phyloP scores from a whole-genome alignment of 768 basidiomycete genomes.

The Lactifluus pinguis region DNA sequence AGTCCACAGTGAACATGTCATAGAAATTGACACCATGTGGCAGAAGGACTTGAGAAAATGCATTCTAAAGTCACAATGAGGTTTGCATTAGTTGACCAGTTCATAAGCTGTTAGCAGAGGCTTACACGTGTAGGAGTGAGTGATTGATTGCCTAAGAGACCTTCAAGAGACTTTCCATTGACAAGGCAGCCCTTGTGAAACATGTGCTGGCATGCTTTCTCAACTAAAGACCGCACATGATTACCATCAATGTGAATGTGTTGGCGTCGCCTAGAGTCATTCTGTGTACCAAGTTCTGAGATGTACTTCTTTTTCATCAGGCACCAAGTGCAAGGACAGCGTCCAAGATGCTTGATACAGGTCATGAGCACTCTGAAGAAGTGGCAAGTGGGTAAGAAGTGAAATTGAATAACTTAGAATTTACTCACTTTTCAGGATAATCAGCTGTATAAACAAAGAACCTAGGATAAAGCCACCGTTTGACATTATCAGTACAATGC shows the following conservation, averaged over 20 bases:
- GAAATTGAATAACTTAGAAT: conserved; percentile 4
- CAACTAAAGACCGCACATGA: too few species aligned
- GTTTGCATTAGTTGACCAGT: neutral
- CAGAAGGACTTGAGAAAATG: conserved; percentile 17
- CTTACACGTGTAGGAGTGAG: neutral
- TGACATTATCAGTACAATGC: conserved; percentile 19
- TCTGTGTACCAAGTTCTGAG: neutral
- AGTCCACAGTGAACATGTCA: neutral
- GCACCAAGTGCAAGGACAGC: conserved; percentile 26
- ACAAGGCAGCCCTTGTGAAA: too few species aligned
- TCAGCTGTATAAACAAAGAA: conserved; percentile 27
- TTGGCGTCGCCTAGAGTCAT: neutral
- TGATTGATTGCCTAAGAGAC: conserved; percentile 17
- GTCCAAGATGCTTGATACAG: neutral
- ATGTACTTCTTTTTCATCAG: neutral
- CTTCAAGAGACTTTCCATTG: too few species aligned
- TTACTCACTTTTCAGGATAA: too few species aligned
- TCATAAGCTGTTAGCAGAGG: neutral
- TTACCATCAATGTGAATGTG: neutral
- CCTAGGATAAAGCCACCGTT: conserved; percentile 21
- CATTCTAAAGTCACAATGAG: neutral
- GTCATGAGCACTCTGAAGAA: conserved; percentile 22
- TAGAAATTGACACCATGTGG: neutral
- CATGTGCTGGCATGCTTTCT: too few species aligned
- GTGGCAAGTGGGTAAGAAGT: neutral